Conservation (phyloP, 202 grass and related monocot genomes). For the Hordeum pubiflorum region DNA sequence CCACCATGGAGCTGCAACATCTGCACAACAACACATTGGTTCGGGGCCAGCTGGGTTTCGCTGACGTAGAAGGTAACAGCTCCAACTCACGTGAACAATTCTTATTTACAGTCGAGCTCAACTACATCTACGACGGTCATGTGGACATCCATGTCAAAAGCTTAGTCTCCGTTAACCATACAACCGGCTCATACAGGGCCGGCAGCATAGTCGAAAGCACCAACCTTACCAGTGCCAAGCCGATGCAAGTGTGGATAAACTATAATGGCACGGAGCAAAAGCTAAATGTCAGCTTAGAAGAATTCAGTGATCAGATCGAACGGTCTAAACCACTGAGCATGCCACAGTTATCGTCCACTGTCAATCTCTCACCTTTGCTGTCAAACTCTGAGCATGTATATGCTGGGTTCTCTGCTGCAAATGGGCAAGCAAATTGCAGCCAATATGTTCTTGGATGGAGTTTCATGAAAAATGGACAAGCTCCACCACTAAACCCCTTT, state of each 20-base stretch:
- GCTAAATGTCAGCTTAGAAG: neutral
- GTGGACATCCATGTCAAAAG: neutral
- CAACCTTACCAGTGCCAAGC: neutral
- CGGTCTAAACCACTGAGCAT: neutral
- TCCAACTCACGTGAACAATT: neutral
- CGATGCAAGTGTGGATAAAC: neutral
- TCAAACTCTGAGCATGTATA: neutral
- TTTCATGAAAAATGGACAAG: neutral
- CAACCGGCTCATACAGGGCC: neutral
- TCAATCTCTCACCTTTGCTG: neutral
- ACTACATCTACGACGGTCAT: neutral
- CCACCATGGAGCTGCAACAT: neutral
- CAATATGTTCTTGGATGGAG: neutral
- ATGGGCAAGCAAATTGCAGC: neutral
- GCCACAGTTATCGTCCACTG: neutral
- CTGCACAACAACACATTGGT: neutral
- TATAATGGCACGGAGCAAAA: neutral
- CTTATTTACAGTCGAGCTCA: neutral
- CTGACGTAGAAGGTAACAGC: neutral
- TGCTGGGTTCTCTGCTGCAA: neutral
- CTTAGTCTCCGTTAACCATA: neutral
- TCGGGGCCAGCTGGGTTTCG: neutral
- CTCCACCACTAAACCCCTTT: neutral
- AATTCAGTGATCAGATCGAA: accelerated
- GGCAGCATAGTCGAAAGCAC: neutral